These are phyloP conservation scores for Onygena corvina DNA, from an alignment of 2,329 filamentous ascomycete species.

Conservation along the genomic window DNA sequence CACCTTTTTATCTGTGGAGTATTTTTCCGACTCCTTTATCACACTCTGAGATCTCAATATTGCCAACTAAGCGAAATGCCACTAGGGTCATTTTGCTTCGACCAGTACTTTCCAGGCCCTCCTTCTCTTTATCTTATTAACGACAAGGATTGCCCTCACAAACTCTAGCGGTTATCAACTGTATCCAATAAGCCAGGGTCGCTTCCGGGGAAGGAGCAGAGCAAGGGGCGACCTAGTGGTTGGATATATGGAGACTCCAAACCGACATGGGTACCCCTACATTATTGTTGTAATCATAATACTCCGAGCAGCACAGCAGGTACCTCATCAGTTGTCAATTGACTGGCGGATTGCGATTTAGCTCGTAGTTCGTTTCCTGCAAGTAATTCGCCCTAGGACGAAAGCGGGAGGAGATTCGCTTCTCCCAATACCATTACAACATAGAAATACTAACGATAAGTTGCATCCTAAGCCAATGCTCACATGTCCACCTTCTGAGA, in stretches of 20 bases:
- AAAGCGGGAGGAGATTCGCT: constrained; percentile 7
- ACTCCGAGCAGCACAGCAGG: not conserved
- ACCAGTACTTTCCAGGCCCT: not conserved
- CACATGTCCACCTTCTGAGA: not conserved
- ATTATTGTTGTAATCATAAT: constrained; percentile 1
- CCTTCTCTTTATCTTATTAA: not conserved
- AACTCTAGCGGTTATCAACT: constrained; percentile 6
- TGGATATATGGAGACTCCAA: constrained; percentile 3
- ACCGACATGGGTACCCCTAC: not conserved
- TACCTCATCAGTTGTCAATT: not conserved
- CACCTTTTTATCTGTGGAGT: not conserved
- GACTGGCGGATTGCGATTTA: not conserved
- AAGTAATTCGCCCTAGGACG: constrained; percentile 3
- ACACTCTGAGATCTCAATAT: not conserved
- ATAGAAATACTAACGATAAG: not conserved
- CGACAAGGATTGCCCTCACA: not conserved
- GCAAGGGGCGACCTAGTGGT: not conserved
- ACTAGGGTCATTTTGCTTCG: not conserved
- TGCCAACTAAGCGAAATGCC: not conserved
- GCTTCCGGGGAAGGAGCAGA: not conserved
- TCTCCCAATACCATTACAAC: constrained; percentile 3
- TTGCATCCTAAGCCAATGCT: not conserved
- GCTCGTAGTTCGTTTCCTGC: not conserved
- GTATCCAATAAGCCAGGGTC: constrained; percentile 4
- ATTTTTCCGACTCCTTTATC: not conserved